Conservation (phyloP, 2,329 filamentous ascomycete species). For the Onygena corvina region DNA sequence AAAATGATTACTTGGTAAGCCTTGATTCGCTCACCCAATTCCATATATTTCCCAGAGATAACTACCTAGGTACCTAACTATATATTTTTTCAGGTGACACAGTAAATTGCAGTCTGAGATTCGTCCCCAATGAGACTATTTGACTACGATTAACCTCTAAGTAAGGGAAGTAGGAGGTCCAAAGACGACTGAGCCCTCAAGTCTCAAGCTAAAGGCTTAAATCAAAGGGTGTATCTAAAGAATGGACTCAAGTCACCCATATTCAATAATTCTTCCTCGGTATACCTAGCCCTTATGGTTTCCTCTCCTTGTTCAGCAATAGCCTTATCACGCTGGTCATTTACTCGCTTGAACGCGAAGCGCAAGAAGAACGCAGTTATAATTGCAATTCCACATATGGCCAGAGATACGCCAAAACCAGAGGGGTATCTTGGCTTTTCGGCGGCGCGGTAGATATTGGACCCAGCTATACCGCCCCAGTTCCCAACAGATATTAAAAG, state of each 20-base stretch:
- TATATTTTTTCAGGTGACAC: too few relatives aligned
- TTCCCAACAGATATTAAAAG: conserved; percentile 34
- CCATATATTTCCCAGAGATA: too few relatives aligned
- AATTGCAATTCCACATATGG: conserved; percentile 20
- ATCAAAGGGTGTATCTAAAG: conserved; percentile 25
- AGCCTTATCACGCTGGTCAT: conserved; percentile 25
- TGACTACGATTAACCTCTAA: too few relatives aligned
- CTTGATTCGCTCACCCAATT: too few relatives aligned
- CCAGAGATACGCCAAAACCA: conserved; percentile 26
- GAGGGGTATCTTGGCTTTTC: conserved; percentile 26
- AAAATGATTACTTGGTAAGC: too few relatives aligned
- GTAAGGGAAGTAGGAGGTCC: too few relatives aligned
- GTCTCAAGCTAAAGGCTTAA: too few relatives aligned
- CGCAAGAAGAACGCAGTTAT: conserved; percentile 19
- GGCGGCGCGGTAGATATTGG: conserved; percentile 22
- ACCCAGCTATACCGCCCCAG: conserved; percentile 28
- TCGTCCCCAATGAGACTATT: too few relatives aligned
- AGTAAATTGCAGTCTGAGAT: too few relatives aligned
- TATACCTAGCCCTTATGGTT: conserved; percentile 25
- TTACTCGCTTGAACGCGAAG: conserved; percentile 24
- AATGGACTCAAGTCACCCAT: conserved; percentile 23
- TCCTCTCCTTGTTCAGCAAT: conserved; percentile 21
- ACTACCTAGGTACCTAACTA: too few relatives aligned
- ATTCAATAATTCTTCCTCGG: conserved; percentile 25
- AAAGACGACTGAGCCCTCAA: too few relatives aligned